These are phyloP conservation scores for Eutreptiella sp. DNA, from an alignment of 208 protist genomes.

Conservation along the genomic window DNA sequence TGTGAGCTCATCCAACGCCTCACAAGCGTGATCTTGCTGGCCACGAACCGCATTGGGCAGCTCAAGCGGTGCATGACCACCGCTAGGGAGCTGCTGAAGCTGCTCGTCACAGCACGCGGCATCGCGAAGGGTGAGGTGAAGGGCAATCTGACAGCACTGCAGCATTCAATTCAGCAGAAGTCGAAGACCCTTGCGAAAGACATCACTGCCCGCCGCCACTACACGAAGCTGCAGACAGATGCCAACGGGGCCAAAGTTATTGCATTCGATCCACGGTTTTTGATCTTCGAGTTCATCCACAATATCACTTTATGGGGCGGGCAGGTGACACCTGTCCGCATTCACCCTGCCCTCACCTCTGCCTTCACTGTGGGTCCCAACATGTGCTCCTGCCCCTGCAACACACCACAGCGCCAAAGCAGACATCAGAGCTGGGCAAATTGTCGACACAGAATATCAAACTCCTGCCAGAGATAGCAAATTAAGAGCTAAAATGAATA, in stretches of 20 bases:
- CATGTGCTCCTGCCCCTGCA: too few relatives aligned
- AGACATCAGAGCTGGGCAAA: too few relatives aligned
- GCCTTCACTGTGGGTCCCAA: too few relatives aligned
- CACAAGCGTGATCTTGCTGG: slow-evolving; percentile 6
- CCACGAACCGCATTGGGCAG: slow-evolving; percentile 13
- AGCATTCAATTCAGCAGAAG: slow-evolving; percentile 10
- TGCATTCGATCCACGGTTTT: slow-evolving; percentile 37
- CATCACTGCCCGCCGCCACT: background rate
- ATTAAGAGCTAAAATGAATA: too few relatives aligned
- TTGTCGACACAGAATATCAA: too few relatives aligned
- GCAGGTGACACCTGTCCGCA: too few relatives aligned
- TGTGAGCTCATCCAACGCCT: slow-evolving; percentile 1
- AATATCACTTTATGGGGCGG: slow-evolving; percentile 37
- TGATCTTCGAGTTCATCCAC: slow-evolving; percentile 46
- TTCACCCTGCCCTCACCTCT: too few relatives aligned
- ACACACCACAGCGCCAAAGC: too few relatives aligned
- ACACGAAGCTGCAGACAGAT: background rate
- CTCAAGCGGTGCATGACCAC: too few relatives aligned
- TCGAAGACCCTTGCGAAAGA: slow-evolving; percentile 7
- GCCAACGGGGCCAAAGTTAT: too few relatives aligned
- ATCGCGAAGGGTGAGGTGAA: background rate
- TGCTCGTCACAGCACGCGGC: slow-evolving; percentile 2
- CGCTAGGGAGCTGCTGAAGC: too few relatives aligned
- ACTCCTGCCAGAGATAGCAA: too few relatives aligned
- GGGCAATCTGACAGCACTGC: background rate